phyloP scores from a whole-genome alignment of 2,329 filamentous ascomycete species.

The Penicillium hordei region DNA sequence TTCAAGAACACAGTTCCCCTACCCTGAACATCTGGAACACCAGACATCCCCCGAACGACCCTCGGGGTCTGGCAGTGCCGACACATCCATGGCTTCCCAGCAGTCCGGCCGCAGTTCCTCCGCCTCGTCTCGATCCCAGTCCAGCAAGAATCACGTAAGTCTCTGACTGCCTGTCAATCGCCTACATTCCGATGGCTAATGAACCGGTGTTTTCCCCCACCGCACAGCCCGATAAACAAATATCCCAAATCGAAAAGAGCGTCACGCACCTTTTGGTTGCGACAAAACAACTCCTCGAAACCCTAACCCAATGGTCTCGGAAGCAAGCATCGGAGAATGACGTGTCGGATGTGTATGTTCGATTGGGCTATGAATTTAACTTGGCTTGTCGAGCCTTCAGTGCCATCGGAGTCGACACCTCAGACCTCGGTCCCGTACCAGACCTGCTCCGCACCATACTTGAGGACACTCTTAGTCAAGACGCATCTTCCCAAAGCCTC shows the following conservation, averaged over 20 bases:
- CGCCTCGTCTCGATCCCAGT: constrained; percentile 62
- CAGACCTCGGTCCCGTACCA: constrained; percentile 90
- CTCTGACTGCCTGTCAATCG: not conserved
- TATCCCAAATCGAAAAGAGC: constrained; percentile 98
- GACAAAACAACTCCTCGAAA: constrained; percentile 96
- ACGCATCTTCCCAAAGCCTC: constrained; percentile 88
- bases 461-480: constrained; percentile 93
- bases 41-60: constrained; percentile 39
- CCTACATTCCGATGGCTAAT: constrained; percentile 7
- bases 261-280: constrained; percentile 96
- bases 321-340: constrained; percentile 88
- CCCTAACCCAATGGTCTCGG: constrained; percentile 95
- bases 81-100: constrained; percentile 53
- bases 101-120: constrained; percentile 64
- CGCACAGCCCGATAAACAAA: constrained; percentile 65
- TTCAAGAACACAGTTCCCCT: constrained; percentile 3
- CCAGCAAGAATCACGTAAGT: constrained; percentile 60
- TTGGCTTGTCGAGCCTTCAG: constrained; percentile 96
- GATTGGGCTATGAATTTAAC: constrained; percentile 98
- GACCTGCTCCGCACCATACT: constrained; percentile 86
- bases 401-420: constrained; percentile 93
- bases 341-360: constrained; percentile 97
- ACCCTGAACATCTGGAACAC: constrained; percentile 3
- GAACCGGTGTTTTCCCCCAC: constrained; percentile 3
- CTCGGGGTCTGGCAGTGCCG: constrained; percentile 48